These are phyloP conservation scores for Trichosporon sp. DNA, from an alignment of 1,284 basidiomycete species.

Conservation along the genomic window DNA sequence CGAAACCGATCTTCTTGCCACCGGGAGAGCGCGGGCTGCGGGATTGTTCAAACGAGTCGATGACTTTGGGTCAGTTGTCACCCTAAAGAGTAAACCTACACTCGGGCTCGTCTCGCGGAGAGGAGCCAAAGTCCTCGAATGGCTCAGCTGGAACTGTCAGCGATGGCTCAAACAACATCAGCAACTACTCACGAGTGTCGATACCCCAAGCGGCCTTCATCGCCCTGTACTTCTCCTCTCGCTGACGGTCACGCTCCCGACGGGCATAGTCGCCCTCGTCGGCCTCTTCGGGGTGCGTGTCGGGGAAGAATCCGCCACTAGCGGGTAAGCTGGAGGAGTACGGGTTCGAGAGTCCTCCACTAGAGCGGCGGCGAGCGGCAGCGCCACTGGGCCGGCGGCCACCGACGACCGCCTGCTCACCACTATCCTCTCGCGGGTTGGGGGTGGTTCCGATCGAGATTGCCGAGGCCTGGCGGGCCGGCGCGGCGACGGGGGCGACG, in stretches of 20 bases:
- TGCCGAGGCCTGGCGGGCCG: neutral
- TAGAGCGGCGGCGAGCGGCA: conserved; percentile 33
- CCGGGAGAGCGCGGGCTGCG: conserved; percentile 44
- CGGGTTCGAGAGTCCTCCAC: conserved; percentile 51
- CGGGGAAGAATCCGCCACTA: conserved; percentile 53
- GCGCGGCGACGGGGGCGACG: conserved; percentile 13
- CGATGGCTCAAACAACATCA: neutral
- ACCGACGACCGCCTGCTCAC: conserved; percentile 9
- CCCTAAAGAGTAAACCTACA: neutral
- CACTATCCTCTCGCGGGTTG: conserved; percentile 15
- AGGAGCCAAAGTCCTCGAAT: conserved; percentile 55
- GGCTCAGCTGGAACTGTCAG: conserved; percentile 52
- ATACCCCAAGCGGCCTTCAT: conserved; percentile 57
- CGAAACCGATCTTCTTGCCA: conserved; percentile 35
- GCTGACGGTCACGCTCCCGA: conserved; percentile 46
- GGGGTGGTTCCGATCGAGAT: conserved; percentile 9
- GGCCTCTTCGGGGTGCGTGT: conserved; percentile 28
- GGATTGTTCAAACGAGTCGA: conserved; percentile 24
- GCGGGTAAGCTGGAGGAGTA: conserved; percentile 55
- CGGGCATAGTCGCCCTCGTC: conserved; percentile 46
- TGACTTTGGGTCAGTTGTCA: conserved; percentile 31
- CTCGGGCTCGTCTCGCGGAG: conserved; percentile 43
- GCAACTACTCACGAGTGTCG: conserved; percentile 50
- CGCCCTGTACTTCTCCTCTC: conserved; percentile 53
- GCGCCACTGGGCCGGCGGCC: conserved; percentile 7